These are phyloP conservation scores for Guyanaporus albipodus DNA, from an alignment of 768 basidiomycete genomes.

Conservation along the genomic window DNA sequence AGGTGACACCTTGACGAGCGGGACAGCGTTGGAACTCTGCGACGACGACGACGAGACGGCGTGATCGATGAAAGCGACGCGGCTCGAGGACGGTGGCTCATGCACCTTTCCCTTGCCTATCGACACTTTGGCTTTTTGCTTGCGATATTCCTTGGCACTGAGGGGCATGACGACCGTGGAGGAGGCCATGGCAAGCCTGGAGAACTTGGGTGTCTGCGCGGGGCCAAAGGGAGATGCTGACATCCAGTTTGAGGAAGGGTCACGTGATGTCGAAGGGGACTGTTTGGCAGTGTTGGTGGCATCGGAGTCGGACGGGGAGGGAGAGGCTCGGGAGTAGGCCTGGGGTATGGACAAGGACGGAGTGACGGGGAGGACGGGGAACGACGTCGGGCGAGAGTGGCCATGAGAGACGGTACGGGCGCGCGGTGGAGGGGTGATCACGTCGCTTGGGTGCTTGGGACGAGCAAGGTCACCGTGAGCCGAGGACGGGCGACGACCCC, in stretches of 20 bases:
- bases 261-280: constrained; percentile 21
- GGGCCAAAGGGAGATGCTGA: constrained; percentile 30
- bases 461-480: neutral
- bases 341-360: constrained; percentile 14
- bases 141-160: constrained; percentile 28
- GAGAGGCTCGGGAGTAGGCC: constrained; percentile 13
- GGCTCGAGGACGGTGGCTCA: constrained; percentile 1
- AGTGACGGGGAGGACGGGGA: neutral
- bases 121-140: constrained; percentile 12
- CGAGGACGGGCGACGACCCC: constrained; percentile 7
- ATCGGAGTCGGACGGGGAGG: constrained; percentile 1
- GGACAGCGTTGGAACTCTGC: neutral
- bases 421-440: constrained; percentile 16
- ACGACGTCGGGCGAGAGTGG: constrained; percentile 19
- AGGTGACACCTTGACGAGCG: constrained; percentile 16
- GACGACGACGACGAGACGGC: neutral
- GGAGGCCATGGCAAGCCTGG: constrained; percentile 27
- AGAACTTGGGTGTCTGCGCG: constrained; percentile 26
- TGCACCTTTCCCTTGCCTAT: constrained; percentile 9
- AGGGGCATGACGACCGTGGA: constrained; percentile 30
- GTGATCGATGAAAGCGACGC: constrained; percentile 14
- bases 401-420: constrained; percentile 18
- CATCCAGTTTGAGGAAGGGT: constrained; percentile 27
- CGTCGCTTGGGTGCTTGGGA: constrained; percentile 1
- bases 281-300: constrained; percentile 12